phyloP scores from a whole-genome alignment of 2,329 filamentous ascomycete species.

The Aspergillus calidoustus region DNA sequence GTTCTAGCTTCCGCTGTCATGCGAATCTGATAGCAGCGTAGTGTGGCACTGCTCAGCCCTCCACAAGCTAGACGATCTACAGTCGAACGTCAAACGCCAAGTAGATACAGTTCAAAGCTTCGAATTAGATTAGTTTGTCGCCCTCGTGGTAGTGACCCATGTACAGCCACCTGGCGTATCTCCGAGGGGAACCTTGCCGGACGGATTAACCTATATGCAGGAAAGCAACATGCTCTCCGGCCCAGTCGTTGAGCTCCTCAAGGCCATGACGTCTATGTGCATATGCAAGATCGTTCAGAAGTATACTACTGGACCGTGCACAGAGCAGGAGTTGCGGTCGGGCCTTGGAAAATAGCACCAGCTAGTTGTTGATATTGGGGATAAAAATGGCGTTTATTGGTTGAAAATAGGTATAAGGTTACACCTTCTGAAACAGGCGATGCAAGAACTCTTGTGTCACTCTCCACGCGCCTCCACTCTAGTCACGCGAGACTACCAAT shows the following conservation, averaged over 20 bases:
- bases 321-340: background rate
- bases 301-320: background rate
- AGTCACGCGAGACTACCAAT: background rate
- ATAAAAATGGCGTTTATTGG: background rate
- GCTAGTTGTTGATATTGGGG: background rate
- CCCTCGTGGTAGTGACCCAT: background rate
- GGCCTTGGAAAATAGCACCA: background rate
- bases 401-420: background rate
- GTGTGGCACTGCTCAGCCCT: slow-evolving; percentile 2
- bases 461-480: background rate
- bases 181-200: background rate
- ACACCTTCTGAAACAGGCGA: slow-evolving; percentile 11
- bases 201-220: background rate
- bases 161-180: background rate
- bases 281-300: background rate
- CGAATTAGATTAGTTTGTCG: background rate
- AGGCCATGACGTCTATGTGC: background rate
- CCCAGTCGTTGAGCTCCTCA: background rate
- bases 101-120: background rate
- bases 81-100: background rate
- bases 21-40: background rate
- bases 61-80: background rate
- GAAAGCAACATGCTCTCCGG: background rate
- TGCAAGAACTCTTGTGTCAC: background rate
- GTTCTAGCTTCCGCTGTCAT: background rate